Evolutionary conservation across 192 early-diverging fungal species (phyloP), one percentile per base, ranked within the genome.

Genomic region (Backusella macrospora): DNA sequence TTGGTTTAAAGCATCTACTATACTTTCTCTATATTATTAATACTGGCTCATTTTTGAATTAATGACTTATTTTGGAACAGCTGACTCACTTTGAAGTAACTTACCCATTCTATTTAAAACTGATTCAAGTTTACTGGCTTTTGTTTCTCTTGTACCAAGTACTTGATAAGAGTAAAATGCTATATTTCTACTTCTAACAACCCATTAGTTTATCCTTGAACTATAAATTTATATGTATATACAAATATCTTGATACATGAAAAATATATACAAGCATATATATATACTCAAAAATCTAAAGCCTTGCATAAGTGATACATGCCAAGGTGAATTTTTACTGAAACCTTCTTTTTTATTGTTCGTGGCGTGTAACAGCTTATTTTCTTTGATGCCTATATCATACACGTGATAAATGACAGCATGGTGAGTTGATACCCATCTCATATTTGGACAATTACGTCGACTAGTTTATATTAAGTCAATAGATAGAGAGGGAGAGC

Each of bases 361-460:
- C 45, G 14, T 9, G 21, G 4, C 23, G 49, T 6, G 49, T 6
- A 55, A 10, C 52, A 3, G 21, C 6, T 10, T 59, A 13, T 21
- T 26, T 12, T 59, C 29, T 34, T 34, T 0, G 29, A 34, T 59
- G 26, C 21, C 26, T 18, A 18, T 23, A 59, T 26, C 12, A 59
- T 23, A 18, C 52, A 59, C 52, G 52, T 59, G 52, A 59, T 59
- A 59, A 23, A 59, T 59, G 52, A 59, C 26, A 59, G 26, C 52
- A 23, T 23, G 13, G 5, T 59, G 52, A 59, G 52, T 26, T 26
- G 12, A 59, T 59, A 59, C 52, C 13, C 29, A 34, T 34, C 29
- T 34, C 29, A 23, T 43, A 26, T 26, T 59, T 59, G 21, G 9
- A 4, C 3, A 12, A 9, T 23, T 59, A 59, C 52, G 52, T 26